phyloP scores from a whole-genome alignment of 108 stramenopile species.

The Bacterosira constricta region DNA sequence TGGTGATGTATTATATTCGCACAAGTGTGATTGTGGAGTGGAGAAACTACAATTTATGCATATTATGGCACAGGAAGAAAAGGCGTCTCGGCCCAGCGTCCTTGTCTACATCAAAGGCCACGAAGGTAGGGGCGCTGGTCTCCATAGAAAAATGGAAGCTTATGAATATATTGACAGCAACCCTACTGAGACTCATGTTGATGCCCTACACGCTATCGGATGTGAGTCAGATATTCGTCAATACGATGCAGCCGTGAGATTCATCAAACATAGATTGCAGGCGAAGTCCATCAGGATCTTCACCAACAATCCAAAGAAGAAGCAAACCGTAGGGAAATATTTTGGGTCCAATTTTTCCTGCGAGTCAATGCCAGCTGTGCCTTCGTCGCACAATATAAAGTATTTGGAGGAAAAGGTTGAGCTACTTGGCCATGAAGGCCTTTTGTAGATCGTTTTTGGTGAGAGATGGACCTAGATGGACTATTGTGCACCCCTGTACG shows the following conservation, averaged over 20 bases:
- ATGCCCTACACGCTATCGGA: constrained; percentile 10
- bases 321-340: background rate
- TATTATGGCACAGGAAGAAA: background rate
- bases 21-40: constrained; percentile 27
- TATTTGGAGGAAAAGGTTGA: constrained; percentile 22
- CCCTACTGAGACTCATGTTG: constrained; percentile 15
- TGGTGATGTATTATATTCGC: constrained; percentile 22
- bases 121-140: constrained; percentile 27
- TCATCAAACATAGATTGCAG: constrained; percentile 10
- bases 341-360: constrained; percentile 1
- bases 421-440: constrained; percentile 15
- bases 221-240: constrained; percentile 17
- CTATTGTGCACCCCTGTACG: too few relatives aligned
- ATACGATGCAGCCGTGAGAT: constrained; percentile 4
- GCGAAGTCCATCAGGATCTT: constrained; percentile 5
- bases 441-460: too few relatives aligned
- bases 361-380: constrained; percentile 4
- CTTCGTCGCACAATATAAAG: constrained; percentile 4
- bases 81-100: too few relatives aligned
- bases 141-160: constrained; percentile 21
- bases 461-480: too few relatives aligned
- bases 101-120: constrained; percentile 34
- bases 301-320: constrained; percentile 22
- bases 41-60: constrained; percentile 15
- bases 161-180: constrained; percentile 7